Evolutionary conservation across 2,329 filamentous ascomycete species (phyloP), one percentile per base, ranked within the genome.

Genomic region (Aspergillus tubingensis): DNA sequence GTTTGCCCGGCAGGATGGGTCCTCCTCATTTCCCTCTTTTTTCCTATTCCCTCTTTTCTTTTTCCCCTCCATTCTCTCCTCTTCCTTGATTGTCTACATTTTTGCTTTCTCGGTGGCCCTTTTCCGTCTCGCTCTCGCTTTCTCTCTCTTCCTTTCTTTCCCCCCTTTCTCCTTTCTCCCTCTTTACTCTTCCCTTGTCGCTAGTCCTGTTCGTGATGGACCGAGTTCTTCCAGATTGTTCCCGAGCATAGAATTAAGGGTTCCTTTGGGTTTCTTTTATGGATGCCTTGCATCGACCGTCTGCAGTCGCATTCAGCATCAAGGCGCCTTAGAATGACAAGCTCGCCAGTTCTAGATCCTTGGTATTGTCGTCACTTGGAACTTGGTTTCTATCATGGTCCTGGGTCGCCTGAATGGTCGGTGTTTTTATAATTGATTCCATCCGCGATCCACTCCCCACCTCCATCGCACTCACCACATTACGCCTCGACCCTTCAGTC

Each of bases 221-320:
- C 41, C n/a, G 32, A 15, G 27, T 30, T 15, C 15, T 21, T 30
- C 36, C 27, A 21, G 15, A 36, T 47, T 19, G 19, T 19, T n/a
- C 50, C 47, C 43, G 19, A 38, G 39, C 55, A 57, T 23, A 25
- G 23, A 48, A 38, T 55, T 56, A 50, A 50, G 39, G 44, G 44
- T 13, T 21, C 25, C 27, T 19, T 49, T 23, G 21, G 13, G 1
- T 13, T 36, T 36, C 1, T 36, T 60, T 21, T n/a, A 51, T 56
- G 58, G 54, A 51, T 52, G 49, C 58, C 53, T 62, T 53, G 54
- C 60, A 57, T 53, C 38, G 27, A 36, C 25, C 17, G 38, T 13
- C 41, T 13, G 25, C 25, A 43, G n/a, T 44, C 25, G 36, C 51
- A 23, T 15, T 36, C 53, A 27, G 39, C 30, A 8, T 27, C 32